Evolutionary conservation across 306 rosid species (phyloP).

Genomic region (Mimosa pudica): DNA sequence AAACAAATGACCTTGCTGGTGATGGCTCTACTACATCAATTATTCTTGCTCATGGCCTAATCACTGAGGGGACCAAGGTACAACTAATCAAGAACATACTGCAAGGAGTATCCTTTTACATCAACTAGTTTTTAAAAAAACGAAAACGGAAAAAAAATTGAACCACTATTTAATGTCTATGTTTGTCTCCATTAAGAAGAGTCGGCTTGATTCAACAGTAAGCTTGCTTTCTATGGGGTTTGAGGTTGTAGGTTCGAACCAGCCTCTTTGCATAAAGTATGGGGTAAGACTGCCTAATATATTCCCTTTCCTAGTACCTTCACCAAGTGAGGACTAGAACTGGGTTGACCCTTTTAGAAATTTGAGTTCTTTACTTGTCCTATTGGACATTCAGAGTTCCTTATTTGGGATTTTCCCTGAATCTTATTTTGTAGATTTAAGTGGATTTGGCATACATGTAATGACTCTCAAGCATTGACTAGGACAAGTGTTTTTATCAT

Average conservation of each 20-base stretch:
- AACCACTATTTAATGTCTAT: background rate
- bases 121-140: background rate
- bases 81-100: conserved; percentile 1
- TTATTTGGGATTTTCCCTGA: too few relatives aligned
- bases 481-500: conserved; percentile 2
- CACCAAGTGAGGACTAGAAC: too few relatives aligned
- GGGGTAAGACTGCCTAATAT: too few relatives aligned
- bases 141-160: too few relatives aligned
- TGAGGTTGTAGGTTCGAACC: too few relatives aligned
- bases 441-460: conserved; percentile 2
- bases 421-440: conserved; percentile 21
- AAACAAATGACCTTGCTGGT: conserved; percentile 89
- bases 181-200: background rate
- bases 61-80: conserved; percentile 92
- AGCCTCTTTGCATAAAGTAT: too few relatives aligned
- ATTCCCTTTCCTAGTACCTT: too few relatives aligned
- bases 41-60: conserved; percentile 89
- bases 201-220: too few relatives aligned
- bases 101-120: conserved; percentile 14
- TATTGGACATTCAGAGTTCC: too few relatives aligned
- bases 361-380: too few relatives aligned
- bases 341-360: too few relatives aligned
- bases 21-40: conserved; percentile 94
- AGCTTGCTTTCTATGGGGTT: too few relatives aligned
- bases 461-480: background rate